Evolutionary conservation across 2,329 filamentous ascomycete genomes (phyloP), one percentile per base, ranked within the genome.

Genomic region (Elsinoe perseae): DNA sequence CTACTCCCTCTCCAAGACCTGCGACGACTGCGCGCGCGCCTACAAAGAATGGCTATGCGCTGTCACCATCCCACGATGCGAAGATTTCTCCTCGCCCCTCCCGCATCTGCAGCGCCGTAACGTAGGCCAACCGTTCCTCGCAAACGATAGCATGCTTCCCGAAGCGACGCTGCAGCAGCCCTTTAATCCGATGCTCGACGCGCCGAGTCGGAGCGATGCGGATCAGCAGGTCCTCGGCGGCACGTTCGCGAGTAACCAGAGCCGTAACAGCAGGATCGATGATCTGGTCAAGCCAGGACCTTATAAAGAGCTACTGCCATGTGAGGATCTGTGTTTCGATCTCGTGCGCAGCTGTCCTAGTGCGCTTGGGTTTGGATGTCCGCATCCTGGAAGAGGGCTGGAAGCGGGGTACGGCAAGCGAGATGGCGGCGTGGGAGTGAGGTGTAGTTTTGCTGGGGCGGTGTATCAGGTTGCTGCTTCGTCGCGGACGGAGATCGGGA

Each of bases 31-130:
- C 71, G 81, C 77, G 14, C 66, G 68, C 0, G 89, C 89, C 7
- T 98, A 98, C 78, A 96, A 95, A 70, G 78, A 84, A 65, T 98
- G 93, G 93, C 83, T 98, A 18, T 98, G 93, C 74, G 87, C 89
- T 21, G 90, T 97, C 25, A 86, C 84, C 14, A 93, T 98, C 60
- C 93, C 93, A 1, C 87, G 91, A 27, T 98, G 93, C 74, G 85
- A 89, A 65, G 92, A 96, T 72, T 93, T 87, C 64, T 81, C 78
- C 52, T 81, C 77, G 50, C 64, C 69, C 1, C 74, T 76, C 12
- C 54, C 75, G 1, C 83, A 74, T 65, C 77, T 89, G 2, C 80
- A 84, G 59, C 75, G 79, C 18, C 86, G 93, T 44, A 93, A 92
- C 65, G 79, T 89, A 54, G 82, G 77, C 28, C 81, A 69, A 53